Conservation (phyloP, 768 basidiomycete species). For the Chalciporus sphaerocephalus region DNA sequence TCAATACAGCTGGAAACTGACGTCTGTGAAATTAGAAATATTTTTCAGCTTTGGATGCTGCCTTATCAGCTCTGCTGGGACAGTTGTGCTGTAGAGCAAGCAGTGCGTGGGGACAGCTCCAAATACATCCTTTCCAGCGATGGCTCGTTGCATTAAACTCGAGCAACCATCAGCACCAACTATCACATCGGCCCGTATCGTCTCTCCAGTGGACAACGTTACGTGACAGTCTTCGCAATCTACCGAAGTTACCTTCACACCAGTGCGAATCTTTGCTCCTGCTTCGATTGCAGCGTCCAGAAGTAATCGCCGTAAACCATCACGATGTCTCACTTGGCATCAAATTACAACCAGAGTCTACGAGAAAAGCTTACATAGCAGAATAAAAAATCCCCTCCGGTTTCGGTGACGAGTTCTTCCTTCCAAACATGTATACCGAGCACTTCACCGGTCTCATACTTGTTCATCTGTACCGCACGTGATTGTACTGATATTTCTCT, state of each 20-base stretch:
- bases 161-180: slow-evolving; percentile 58
- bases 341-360: neutral
- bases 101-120: slow-evolving; percentile 21
- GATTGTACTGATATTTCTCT: slow-evolving; percentile 30
- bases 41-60: slow-evolving; percentile 37
- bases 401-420: slow-evolving; percentile 44
- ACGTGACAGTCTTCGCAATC: slow-evolving; percentile 34
- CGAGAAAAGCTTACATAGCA: slow-evolving; percentile 39
- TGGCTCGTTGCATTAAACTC: slow-evolving; percentile 37
- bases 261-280: slow-evolving; percentile 46
- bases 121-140: slow-evolving; percentile 32
- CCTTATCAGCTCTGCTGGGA: slow-evolving; percentile 39
- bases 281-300: slow-evolving; percentile 42
- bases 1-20: slow-evolving; percentile 4
- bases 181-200: slow-evolving; percentile 47
- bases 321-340: slow-evolving; percentile 37
- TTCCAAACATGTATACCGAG: slow-evolving; percentile 46
- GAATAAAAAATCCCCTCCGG: slow-evolving; percentile 46
- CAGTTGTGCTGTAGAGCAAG: slow-evolving; percentile 44
- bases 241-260: slow-evolving; percentile 36
- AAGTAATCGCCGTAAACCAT: slow-evolving; percentile 47
- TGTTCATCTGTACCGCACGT: slow-evolving; percentile 20
- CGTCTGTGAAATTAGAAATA: slow-evolving; percentile 23
- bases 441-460: slow-evolving; percentile 38
- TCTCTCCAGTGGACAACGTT: slow-evolving; percentile 39